Base-by-base conservation (phyloP, 345 rosid genomes). In the Rhodomyrtus tomentosa region DNA sequence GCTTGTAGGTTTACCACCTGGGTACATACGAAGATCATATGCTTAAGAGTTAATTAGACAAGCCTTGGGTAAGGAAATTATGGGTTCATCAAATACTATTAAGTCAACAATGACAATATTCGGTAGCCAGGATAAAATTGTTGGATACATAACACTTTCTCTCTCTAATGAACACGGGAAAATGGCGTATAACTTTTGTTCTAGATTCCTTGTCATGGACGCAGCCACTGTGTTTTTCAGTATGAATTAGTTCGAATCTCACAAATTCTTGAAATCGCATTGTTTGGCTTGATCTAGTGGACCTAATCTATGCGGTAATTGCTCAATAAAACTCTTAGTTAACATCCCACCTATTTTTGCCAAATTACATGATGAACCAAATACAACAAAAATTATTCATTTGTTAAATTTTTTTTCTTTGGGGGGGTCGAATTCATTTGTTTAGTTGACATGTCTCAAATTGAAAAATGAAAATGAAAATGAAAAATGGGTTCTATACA, bases 1-100 rank as follows among this genome's bases (percentile, higher is more conserved):
- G 98, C 94, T 83, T 93, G 98, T 83, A 96, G 90, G 86, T 86
- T 93, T 89, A 93, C 93, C 83, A 93, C 94, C 98, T 95, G 80
- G 27, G 50, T 42, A 82, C 48, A 38, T 48, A 59, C n/a, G 38
- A 50, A 82, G 22, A 32, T 73, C 49, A 16, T 49, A 84, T 48
- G 38, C 59, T n/a, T 9, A 25, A 25, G 48, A 80, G 68, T 32
- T 38, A 58, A 48, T n/a, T 52, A 73, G 85, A 80, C 36, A 12
- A 15, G 50, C 29, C 51, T 80, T 80, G 29, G 36, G 52, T 40
- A 48, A 42, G 27, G 52, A 80, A 42, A 50, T 10, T 79, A 24
- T 45, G 24, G 52, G 82, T 42, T 59, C 38, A 42, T 25, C 55
- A 1, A 13, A 29, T 27, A 1, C 55, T 7, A 27, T 59, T 27